Conservation (phyloP, 768 basidiomycete genomes). For the Boletus edulis region DNA sequence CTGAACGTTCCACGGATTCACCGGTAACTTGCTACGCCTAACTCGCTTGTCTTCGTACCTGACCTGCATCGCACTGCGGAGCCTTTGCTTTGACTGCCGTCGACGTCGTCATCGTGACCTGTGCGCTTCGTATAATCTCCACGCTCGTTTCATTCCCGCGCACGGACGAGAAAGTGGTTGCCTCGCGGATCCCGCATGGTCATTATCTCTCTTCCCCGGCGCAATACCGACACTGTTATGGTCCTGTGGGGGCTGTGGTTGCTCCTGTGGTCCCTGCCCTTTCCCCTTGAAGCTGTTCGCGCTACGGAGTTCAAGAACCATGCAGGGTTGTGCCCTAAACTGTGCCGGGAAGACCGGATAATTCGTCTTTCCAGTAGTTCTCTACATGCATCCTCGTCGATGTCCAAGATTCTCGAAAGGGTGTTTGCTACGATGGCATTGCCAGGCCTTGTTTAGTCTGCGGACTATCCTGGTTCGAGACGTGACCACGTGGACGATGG, state of each 20-base stretch:
- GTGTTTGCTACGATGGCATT: background rate
- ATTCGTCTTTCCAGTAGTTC: background rate
- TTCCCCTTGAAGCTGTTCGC: constrained; percentile 16
- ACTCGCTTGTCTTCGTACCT: constrained; percentile 19
- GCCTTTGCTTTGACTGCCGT: constrained; percentile 3
- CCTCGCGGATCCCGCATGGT: constrained; percentile 32
- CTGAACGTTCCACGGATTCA: constrained; percentile 3
- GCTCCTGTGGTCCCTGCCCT: constrained; percentile 2
- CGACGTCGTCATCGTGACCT: constrained; percentile 25
- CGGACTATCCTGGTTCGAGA: background rate
- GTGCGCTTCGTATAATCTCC: constrained; percentile 7
- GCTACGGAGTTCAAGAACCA: background rate
- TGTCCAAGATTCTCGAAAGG: background rate
- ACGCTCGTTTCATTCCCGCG: constrained; percentile 32
- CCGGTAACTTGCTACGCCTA: constrained; percentile 8
- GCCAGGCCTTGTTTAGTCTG: background rate
- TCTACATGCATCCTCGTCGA: background rate
- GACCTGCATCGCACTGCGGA: constrained; percentile 19
- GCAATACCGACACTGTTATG: constrained; percentile 15
- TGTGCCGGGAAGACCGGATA: background rate
- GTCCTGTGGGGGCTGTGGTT: constrained; percentile 18
- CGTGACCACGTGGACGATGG: background rate
- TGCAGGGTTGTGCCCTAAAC: background rate
- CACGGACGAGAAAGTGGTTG: constrained; percentile 12
- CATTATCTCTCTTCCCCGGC: constrained; percentile 13